Conservation (phyloP, 257 asterid genomes). For the Nicotiana obtusifolia region DNA sequence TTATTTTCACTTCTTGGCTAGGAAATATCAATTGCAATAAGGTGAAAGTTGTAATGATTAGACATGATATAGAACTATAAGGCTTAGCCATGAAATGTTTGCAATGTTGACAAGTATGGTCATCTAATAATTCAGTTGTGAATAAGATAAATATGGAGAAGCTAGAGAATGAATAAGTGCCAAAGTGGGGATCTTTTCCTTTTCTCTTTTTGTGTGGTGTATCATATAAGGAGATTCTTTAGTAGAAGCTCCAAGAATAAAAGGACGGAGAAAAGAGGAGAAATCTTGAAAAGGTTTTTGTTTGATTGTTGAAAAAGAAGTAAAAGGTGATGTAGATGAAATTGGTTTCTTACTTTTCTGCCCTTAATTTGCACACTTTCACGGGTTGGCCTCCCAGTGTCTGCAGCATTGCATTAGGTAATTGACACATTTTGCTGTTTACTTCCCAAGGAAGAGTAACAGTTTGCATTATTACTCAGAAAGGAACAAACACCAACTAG, state of each 20-base stretch:
- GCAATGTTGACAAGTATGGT: neutral
- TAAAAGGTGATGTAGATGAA: neutral
- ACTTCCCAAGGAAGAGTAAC: neutral
- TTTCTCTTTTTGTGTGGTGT: neutral
- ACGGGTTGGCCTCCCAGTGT: constrained; percentile 2
- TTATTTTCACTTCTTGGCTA: neutral
- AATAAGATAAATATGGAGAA: neutral
- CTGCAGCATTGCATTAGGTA: neutral
- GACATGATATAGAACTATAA: neutral
- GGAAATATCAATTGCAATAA: constrained; percentile 8
- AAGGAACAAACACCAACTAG: neutral
- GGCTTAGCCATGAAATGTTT: constrained; percentile 15
- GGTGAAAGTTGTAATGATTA: neutral
- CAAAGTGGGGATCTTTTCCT: neutral
- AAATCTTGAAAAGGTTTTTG: neutral
- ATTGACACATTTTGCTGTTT: neutral
- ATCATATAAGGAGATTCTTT: neutral
- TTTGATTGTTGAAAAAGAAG: constrained; percentile 1
- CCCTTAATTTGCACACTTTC: neutral
- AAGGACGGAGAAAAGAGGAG: neutral
- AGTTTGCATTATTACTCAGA: neutral
- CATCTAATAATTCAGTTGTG: neutral
- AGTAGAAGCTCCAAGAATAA: neutral
- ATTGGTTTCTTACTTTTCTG: neutral
- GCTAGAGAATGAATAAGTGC: neutral